Percentiles rank a stretch among this genome's conserved stretches.
These are phyloP conservation scores for Aspergillus proliferans DNA, from an alignment of 2,329 filamentous ascomycete genomes.

Conservation along the genomic window DNA sequence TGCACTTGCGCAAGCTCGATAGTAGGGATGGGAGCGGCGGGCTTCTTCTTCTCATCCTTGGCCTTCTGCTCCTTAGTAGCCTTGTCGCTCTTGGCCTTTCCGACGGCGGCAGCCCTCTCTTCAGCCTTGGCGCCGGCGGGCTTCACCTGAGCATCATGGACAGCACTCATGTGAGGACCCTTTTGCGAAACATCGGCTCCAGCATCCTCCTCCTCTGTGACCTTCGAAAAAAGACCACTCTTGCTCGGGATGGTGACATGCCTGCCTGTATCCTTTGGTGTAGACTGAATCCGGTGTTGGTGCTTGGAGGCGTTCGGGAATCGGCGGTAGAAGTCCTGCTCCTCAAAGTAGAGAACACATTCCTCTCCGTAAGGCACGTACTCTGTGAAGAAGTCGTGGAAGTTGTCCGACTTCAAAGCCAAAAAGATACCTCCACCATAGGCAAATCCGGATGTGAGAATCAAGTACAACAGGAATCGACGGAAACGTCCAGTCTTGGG, in stretches of 20 bases:
- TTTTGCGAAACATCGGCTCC: constrained; percentile 54
- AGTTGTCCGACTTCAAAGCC: constrained; percentile 89
- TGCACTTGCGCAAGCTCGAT: constrained; percentile 73
- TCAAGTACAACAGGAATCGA: constrained; percentile 68
- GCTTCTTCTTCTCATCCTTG: constrained; percentile 31
- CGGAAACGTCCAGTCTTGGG: constrained; percentile 68
- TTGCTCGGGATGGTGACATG: constrained; percentile 77
- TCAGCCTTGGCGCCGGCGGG: constrained; percentile 22
- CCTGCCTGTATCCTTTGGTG: constrained; percentile 51
- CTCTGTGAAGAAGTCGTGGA: constrained; percentile 98
- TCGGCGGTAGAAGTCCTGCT: constrained; percentile 82
- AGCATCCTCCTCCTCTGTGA: constrained; percentile 56
- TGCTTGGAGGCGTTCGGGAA: constrained; percentile 57
- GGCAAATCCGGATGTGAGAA: constrained; percentile 68
- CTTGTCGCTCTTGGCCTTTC: constrained; percentile 27
- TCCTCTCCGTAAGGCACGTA: constrained; percentile 93
- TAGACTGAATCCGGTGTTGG: constrained; percentile 35
- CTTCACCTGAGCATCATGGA: constrained; percentile 17
- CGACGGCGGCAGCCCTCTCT: constrained; percentile 20
- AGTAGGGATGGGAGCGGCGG: constrained; percentile 48
- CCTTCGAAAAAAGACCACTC: constrained; percentile 76
- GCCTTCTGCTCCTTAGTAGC: constrained; percentile 20
- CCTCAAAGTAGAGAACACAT: constrained; percentile 89
- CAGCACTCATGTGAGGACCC: constrained; percentile 44
- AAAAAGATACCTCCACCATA: constrained; percentile 90